Conservation (phyloP, 2,329 filamentous ascomycete genomes). For the Nemania abortiva region DNA sequence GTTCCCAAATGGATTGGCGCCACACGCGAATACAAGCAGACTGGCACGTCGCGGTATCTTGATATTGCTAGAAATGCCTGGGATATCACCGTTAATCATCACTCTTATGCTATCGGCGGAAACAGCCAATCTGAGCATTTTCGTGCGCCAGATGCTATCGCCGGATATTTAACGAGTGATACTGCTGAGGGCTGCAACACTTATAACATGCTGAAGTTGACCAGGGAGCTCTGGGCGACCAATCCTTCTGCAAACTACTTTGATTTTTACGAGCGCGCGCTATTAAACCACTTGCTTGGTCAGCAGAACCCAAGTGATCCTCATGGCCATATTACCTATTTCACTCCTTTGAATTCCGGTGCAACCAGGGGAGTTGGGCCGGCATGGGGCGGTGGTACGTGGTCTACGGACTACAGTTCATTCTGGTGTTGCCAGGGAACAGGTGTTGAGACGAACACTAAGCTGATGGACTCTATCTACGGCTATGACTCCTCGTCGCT, state of each 20-base stretch:
- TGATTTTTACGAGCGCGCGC: constrained; percentile 54
- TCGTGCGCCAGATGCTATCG: constrained; percentile 59
- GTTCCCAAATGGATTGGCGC: constrained; percentile 67
- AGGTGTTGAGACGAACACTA: constrained; percentile 65
- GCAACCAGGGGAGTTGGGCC: constrained; percentile 57
- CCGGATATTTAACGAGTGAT: constrained; percentile 58
- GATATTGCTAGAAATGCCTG: constrained; percentile 62
- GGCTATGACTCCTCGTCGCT: constrained; percentile 57
- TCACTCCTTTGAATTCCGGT: constrained; percentile 63
- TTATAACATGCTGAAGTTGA: constrained; percentile 69
- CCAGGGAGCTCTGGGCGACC: constrained; percentile 62
- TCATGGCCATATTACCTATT: constrained; percentile 66
- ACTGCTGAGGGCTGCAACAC: constrained; percentile 66
- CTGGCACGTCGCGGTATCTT: constrained; percentile 58
- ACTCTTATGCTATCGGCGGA: constrained; percentile 65
- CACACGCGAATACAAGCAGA: constrained; percentile 59
- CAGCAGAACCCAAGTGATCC: constrained; percentile 58
- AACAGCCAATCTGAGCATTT: constrained; percentile 68
- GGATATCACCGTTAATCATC: constrained; percentile 47
- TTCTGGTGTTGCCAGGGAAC: constrained; percentile 56
- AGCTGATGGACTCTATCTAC: constrained; percentile 66
- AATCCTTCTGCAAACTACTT: constrained; percentile 61
- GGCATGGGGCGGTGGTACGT: constrained; percentile 66
- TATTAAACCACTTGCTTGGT: constrained; percentile 65
- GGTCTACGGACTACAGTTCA: constrained; percentile 57